These are phyloP conservation scores for Calophaca sinica DNA, from an alignment of 306 rosid species.

Conservation along the genomic window DNA sequence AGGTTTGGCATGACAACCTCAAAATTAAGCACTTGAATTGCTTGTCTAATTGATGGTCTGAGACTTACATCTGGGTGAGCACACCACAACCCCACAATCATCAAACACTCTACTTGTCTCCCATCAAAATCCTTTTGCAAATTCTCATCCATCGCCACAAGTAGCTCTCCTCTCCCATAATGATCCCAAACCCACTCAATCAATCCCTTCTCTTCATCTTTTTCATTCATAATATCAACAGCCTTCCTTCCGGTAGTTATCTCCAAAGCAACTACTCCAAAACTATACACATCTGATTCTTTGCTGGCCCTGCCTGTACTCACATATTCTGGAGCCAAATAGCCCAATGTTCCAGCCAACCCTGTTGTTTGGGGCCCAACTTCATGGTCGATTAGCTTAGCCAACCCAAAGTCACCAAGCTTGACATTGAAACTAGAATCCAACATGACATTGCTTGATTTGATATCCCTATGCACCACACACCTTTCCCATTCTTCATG, in stretches of 20 bases:
- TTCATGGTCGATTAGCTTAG: slow-evolving; percentile 40
- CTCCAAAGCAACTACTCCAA: slow-evolving; percentile 48
- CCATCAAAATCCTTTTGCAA: slow-evolving; percentile 24
- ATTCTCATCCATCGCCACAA: slow-evolving; percentile 38
- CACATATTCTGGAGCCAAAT: slow-evolving; percentile 50
- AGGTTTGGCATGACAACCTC: slow-evolving; percentile 47
- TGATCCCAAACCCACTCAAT: slow-evolving; percentile 56
- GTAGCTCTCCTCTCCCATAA: slow-evolving; percentile 44
- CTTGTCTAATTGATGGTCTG: slow-evolving; percentile 49
- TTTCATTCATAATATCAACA: slow-evolving; percentile 5
- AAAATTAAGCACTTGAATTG: slow-evolving; percentile 49
- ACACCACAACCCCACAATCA: slow-evolving; percentile 53
- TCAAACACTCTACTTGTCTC: slow-evolving; percentile 47
- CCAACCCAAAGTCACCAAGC: slow-evolving; percentile 38
- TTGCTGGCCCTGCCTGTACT: slow-evolving; percentile 46
- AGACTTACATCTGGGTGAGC: slow-evolving; percentile 46
- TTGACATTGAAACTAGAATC: slow-evolving; percentile 35
- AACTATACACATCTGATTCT: slow-evolving; percentile 46
- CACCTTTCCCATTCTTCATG: slow-evolving; percentile 43
- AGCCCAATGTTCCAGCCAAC: slow-evolving; percentile 47
- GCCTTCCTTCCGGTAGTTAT: slow-evolving; percentile 43
- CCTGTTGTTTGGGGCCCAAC: slow-evolving; percentile 46
- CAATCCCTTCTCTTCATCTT: slow-evolving; percentile 37
- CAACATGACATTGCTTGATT: slow-evolving; percentile 39
- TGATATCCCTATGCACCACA: slow-evolving; percentile 38